Evolutionary conservation across 306 rosid species (phyloP).

Genomic region (Rosa persica): DNA sequence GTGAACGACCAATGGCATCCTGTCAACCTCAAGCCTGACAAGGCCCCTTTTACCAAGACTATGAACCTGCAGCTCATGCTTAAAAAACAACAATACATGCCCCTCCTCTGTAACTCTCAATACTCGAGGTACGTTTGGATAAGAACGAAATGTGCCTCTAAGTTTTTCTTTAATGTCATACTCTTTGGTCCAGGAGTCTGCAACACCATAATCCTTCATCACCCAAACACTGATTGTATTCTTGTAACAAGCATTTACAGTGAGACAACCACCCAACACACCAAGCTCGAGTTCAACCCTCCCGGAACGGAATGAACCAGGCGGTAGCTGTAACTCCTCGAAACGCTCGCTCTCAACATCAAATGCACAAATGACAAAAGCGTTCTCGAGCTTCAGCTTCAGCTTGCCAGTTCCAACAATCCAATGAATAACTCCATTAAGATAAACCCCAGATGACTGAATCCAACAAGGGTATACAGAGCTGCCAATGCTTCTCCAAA

Average conservation of each 20-base stretch:
- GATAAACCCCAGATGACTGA: not conserved
- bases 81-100: not conserved
- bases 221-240: constrained; percentile 2
- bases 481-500: not conserved
- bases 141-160: not conserved
- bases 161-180: not conserved
- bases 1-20: constrained; percentile 2
- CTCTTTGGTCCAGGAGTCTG: constrained; percentile 8
- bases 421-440: not conserved
- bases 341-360: not conserved
- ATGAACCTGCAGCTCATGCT: not conserved
- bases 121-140: not conserved
- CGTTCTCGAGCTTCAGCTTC: not conserved
- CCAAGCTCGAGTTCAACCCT: not conserved
- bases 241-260: not conserved
- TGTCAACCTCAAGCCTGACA: not conserved
- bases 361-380: not conserved
- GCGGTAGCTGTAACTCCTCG: not conserved
- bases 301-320: not conserved
- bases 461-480: not conserved
- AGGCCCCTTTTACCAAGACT: not conserved
- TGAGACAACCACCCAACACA: not conserved
- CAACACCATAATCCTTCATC: constrained; percentile 15
- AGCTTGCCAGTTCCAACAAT: not conserved
- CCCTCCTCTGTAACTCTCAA: constrained; percentile 7